Percentiles rank a stretch among this genome's conserved stretches.
These are phyloP conservation scores for Stemphylium beticola DNA, from an alignment of 2,329 filamentous ascomycete species.

Conservation along the genomic window DNA sequence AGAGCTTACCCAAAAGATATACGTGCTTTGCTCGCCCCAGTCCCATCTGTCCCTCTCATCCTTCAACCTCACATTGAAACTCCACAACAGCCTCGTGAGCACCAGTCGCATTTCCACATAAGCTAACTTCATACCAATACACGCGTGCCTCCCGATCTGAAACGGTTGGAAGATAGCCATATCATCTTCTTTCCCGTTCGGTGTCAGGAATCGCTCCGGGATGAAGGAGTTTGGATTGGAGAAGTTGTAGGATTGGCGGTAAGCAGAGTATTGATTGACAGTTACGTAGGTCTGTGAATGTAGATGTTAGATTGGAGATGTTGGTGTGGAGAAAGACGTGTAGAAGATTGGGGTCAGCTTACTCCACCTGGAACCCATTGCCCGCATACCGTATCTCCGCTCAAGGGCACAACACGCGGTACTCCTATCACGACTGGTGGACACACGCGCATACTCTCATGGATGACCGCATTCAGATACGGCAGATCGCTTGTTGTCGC, in stretches of 20 bases:
- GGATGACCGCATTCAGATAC: constrained; percentile 44
- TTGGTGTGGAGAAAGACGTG: background rate
- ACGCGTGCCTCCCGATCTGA: constrained; percentile 32
- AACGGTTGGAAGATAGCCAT: constrained; percentile 36
- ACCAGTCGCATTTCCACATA: constrained; percentile 46
- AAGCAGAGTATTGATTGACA: constrained; percentile 37
- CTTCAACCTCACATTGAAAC: constrained; percentile 43
- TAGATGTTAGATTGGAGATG: background rate
- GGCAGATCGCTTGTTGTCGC: constrained; percentile 23
- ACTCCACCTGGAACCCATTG: constrained; percentile 33
- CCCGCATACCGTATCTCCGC: constrained; percentile 31
- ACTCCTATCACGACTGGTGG: constrained; percentile 28
- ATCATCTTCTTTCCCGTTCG: constrained; percentile 25
- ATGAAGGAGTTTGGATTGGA: constrained; percentile 38
- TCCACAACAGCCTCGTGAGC: constrained; percentile 49
- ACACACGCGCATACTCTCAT: constrained; percentile 47
- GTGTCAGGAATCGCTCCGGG: constrained; percentile 43
- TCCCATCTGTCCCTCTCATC: constrained; percentile 21
- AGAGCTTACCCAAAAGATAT: constrained; percentile 29
- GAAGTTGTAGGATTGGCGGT: constrained; percentile 37
- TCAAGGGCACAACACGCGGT: constrained; percentile 28
- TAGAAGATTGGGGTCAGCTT: background rate
- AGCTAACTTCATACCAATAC: constrained; percentile 37
- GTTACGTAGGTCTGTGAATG: constrained; percentile 33
- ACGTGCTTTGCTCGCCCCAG: constrained; percentile 33